A percentile compares a stretch with the other conserved stretches of the same genome.
These are phyloP conservation scores for Flaveria trinervia DNA, from an alignment of 129 eudicot species.

Conservation along the genomic window DNA sequence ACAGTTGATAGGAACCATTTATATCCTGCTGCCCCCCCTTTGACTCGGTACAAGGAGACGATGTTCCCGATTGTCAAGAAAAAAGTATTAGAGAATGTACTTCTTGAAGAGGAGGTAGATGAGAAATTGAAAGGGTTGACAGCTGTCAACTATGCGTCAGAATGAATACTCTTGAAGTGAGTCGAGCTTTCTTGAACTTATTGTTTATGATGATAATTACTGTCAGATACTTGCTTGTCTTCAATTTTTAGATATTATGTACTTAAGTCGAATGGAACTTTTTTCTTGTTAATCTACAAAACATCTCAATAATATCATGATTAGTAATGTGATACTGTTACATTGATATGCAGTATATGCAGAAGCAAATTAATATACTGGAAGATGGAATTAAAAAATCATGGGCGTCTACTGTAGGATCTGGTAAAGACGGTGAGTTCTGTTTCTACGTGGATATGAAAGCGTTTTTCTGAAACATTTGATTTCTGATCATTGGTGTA, in stretches of 20 bases:
- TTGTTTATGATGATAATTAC: neutral
- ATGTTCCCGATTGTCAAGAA: conserved; percentile 70
- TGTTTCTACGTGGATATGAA: conserved; percentile 26
- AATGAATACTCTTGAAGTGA: conserved; percentile 86
- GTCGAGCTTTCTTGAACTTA: conserved; percentile 34
- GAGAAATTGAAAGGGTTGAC: conserved; percentile 59
- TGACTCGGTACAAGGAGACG: conserved; percentile 87
- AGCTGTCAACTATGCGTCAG: conserved; percentile 72
- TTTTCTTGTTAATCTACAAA: neutral
- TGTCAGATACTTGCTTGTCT: neutral
- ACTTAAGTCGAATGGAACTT: neutral
- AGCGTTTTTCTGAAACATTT: neutral
- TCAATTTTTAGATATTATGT: neutral
- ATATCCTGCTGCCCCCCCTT: conserved; percentile 84
- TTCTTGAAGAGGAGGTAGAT: conserved; percentile 67
- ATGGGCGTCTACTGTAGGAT: conserved; percentile 54
- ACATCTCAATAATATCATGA: conserved; percentile 4
- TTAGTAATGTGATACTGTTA: conserved; percentile 21
- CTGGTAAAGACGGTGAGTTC: conserved; percentile 53
- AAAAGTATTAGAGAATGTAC: conserved; percentile 55
- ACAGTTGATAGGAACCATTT: conserved; percentile 83
- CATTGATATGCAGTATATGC: conserved; percentile 67
- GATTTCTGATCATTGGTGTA: neutral
- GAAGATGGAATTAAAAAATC: conserved; percentile 92
- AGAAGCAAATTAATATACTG: conserved; percentile 63